Base-by-base conservation (phyloP, 148 eudicot genomes). In the Cornus suecica region DNA sequence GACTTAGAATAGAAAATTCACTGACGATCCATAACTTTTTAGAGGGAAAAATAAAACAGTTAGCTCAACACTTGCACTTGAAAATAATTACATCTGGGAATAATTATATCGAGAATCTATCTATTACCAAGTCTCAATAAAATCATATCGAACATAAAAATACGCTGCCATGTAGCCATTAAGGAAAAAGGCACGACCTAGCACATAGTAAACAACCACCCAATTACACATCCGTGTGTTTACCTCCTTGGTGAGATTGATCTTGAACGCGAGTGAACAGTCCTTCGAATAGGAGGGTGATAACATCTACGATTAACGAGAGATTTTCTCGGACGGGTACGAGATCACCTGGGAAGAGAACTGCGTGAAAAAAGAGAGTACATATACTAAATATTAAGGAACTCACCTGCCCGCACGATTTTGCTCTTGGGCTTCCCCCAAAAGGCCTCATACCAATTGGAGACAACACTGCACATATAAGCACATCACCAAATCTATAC, bases 191-290 rank as follows among this genome's bases (percentile, higher is more conserved):
- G 75, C 66, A 72, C 6, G 4, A 18, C 2, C 22, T 20, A 58
- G 24, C 23, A n/a, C 8, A 20, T 4, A 58, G 1, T 22, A 5
- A 58, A 10, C 34, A 52, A 20, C n/a, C 25, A 48, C 28, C 67
- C 1, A 32, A 27, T 22, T 25, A n/a, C 75, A 68, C 8, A 75
- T 52, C 13, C 3, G 32, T 26, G 70, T 45, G 64, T 72, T n/a
- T 88, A 94, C 98, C 98, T 88, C 65, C 98, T 81, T 68, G 94
- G 97, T 52, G 98, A 92, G 78, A 80, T 31, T 80, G 97, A 92
- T 83, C 92, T 88, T 73, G 97, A 92, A 68, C 88, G 91, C 63
- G 97, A 91, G 68, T 92, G 91, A 30, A 74, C 76, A 65, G 87
- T 89, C 78, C 94, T 91, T 41, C 97, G 87, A 71, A 90, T 74